phyloP scores from a whole-genome alignment of 1,284 basidiomycete genomes.

The Leccinum fuscescens region DNA sequence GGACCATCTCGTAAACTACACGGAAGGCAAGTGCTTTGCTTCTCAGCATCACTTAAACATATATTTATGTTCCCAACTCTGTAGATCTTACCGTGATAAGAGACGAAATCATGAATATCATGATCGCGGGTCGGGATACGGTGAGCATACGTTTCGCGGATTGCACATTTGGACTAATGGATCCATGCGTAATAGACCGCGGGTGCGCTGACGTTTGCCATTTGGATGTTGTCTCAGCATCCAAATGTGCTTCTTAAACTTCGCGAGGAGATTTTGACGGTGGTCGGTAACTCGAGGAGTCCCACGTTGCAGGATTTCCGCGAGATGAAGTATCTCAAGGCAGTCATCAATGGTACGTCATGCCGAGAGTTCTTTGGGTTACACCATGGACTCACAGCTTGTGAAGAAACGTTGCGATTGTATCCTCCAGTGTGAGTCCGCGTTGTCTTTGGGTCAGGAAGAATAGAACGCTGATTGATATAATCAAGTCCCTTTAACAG shows the following conservation, averaged over 20 bases:
- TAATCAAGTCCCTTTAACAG: constrained; percentile 35
- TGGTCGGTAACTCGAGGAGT: constrained; percentile 42
- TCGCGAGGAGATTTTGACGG: constrained; percentile 52
- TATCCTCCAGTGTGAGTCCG: constrained; percentile 57
- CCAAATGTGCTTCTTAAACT: constrained; percentile 46
- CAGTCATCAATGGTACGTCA: constrained; percentile 56
- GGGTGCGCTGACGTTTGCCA: constrained; percentile 47
- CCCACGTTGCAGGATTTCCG: constrained; percentile 54
- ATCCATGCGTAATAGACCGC: constrained; percentile 42
- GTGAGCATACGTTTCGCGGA: constrained; percentile 26
- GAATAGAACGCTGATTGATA: constrained; percentile 5
- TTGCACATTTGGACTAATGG: not conserved
- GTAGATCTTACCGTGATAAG: constrained; percentile 38
- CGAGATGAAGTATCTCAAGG: constrained; percentile 58
- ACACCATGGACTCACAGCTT: not conserved
- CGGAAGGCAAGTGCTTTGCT: constrained; percentile 21
- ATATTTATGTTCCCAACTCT: not conserved
- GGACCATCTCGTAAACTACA: constrained; percentile 33
- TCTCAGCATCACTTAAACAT: not conserved
- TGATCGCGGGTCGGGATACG: constrained; percentile 52
- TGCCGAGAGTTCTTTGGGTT: not conserved
- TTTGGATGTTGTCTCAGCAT: constrained; percentile 57
- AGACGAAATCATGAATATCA: constrained; percentile 51
- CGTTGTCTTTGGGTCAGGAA: not conserved
- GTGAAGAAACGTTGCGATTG: constrained; percentile 55